A percentile compares a stretch with the other conserved stretches of the same genome.
phyloP scores from a whole-genome alignment of 495 filamentous ascomycete species.

The Cetradonia linearis region DNA sequence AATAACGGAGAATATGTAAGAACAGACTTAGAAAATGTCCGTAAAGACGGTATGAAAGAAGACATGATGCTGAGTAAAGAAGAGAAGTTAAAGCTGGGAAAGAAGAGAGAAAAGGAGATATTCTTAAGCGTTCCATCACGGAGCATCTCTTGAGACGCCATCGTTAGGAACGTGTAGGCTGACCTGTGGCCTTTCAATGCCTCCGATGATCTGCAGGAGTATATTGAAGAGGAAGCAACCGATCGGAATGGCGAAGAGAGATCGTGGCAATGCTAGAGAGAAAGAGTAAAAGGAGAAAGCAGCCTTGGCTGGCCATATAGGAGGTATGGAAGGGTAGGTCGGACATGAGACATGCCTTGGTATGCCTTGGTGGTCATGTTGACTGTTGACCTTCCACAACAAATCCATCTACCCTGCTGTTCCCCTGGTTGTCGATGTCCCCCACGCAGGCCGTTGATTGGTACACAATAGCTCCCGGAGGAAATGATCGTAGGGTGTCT shows the following conservation, averaged over 20 bases:
- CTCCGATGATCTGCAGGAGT: not conserved
- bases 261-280: not conserved
- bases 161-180: not conserved
- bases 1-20: conserved; percentile 3
- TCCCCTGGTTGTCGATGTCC: not conserved
- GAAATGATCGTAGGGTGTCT: not conserved
- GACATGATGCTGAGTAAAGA: conserved; percentile 10
- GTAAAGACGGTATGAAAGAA: conserved; percentile 9
- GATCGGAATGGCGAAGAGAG: conserved; percentile 6
- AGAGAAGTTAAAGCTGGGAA: not conserved
- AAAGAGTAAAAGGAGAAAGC: conserved; percentile 8
- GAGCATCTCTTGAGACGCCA: conserved; percentile 4
- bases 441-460: conserved; percentile 5
- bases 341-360: not conserved
- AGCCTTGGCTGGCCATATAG: not conserved
- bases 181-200: not conserved
- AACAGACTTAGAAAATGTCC: not conserved
- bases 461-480: not conserved
- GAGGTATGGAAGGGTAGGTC: not conserved
- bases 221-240: not conserved
- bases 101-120: not conserved
- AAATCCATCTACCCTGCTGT: conserved; percentile 3
- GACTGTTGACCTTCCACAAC: conserved; percentile 11
- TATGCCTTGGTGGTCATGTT: not conserved
- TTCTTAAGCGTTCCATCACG: conserved; percentile 14